A percentile compares a stretch with the other conserved stretches of the same genome.
Conservation (phyloP, 305 asterid genomes). For the Fraxinus baroniana region DNA sequence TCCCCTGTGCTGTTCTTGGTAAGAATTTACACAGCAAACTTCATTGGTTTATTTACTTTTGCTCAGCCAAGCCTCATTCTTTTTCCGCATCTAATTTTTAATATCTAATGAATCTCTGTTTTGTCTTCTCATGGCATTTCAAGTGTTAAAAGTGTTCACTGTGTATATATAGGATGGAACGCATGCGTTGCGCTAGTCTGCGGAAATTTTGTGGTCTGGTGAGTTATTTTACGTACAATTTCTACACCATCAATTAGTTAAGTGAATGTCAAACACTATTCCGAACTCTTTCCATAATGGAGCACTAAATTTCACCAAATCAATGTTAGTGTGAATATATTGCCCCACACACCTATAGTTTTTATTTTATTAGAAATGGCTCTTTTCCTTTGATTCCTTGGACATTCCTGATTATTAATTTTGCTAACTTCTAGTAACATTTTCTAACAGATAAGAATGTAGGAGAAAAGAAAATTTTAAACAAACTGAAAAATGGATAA, state of each 20-base stretch:
- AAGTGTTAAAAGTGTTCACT: conserved; percentile 10
- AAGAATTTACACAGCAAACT: conserved; percentile 26
- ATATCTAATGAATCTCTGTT: background rate
- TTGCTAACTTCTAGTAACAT: background rate
- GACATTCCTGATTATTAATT: background rate
- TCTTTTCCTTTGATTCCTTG: background rate
- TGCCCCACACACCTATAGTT: background rate
- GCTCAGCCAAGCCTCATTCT: background rate
- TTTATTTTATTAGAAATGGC: background rate
- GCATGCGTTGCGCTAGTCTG: conserved; percentile 98
- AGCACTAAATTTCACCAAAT: background rate
- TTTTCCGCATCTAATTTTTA: background rate
- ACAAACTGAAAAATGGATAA: background rate
- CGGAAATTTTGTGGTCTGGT: conserved; percentile 96
- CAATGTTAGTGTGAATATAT: background rate
- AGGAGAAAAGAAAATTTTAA: background rate
- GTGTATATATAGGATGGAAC: conserved; percentile 73
- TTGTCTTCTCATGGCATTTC: background rate
- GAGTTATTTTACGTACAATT: conserved; percentile 24
- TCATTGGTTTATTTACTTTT: background rate
- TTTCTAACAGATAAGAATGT: background rate
- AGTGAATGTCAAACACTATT: background rate
- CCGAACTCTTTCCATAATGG: background rate
- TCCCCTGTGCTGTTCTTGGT: conserved; percentile 99
- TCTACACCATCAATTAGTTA: conserved; percentile 1